Conservation (phyloP, 305 asterid species). For the Fraxinus sp. region DNA sequence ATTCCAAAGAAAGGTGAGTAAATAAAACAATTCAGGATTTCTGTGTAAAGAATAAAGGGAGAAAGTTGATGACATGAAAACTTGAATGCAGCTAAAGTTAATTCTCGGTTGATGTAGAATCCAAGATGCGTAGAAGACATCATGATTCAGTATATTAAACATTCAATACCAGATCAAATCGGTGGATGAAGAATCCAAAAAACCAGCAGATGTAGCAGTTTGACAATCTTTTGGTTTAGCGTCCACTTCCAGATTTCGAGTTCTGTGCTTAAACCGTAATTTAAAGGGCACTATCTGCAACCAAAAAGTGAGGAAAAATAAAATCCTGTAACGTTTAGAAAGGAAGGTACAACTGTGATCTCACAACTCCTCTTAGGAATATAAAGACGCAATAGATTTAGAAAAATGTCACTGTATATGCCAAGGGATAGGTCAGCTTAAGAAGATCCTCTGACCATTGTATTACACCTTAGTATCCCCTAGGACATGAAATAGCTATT, state of each 20-base stretch:
- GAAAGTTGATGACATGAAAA: not conserved
- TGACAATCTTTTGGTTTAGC: constrained; percentile 33
- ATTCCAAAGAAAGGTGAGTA: too few relatives aligned
- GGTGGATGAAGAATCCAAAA: constrained; percentile 36
- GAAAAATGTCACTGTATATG: not conserved
- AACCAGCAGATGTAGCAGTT: constrained; percentile 30
- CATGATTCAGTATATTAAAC: not conserved
- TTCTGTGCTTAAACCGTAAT: constrained; percentile 62
- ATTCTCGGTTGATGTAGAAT: not conserved
- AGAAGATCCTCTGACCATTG: not conserved
- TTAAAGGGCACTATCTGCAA: constrained; percentile 62
- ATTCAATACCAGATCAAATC: constrained; percentile 63
- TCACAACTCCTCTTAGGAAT: not conserved
- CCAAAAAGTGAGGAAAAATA: not conserved
- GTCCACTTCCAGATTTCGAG: constrained; percentile 31
- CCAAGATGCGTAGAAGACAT: not conserved
- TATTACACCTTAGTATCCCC: not conserved
- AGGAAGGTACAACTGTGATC: not conserved
- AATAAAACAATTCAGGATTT: not conserved
- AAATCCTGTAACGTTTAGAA: not conserved
- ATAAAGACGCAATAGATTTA: not conserved
- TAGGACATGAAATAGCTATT: not conserved
- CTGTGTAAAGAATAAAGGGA: not conserved
- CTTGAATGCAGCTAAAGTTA: not conserved
- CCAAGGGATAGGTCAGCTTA: not conserved